phyloP scores from a whole-genome alignment of 352 stramenopile genomes.

The Globisporangium heterothallicum region DNA sequence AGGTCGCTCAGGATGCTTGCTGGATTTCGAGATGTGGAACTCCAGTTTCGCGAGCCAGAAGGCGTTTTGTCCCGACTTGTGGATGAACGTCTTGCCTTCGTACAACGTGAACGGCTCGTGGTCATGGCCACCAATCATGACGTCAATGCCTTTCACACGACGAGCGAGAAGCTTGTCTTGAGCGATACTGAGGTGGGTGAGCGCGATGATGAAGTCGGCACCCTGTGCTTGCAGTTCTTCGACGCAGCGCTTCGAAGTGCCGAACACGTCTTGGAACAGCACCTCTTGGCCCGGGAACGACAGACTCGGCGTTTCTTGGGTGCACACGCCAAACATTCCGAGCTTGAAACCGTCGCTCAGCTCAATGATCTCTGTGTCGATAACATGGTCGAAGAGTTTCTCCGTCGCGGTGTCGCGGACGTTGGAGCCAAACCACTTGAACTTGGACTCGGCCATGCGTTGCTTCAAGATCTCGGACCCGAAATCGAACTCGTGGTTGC shows the following conservation, averaged over 20 bases:
- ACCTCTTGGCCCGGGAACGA: constrained; percentile 7
- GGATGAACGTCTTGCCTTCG: constrained; percentile 77
- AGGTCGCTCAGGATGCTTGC: constrained; percentile 31
- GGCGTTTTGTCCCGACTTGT: constrained; percentile 87
- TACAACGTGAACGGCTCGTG: constrained; percentile 87
- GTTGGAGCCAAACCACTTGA: constrained; percentile 77
- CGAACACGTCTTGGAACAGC: constrained; percentile 9
- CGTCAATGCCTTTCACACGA: constrained; percentile 62
- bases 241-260: constrained; percentile 8
- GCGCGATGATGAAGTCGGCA: constrained; percentile 77
- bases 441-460: constrained; percentile 49
- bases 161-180: constrained; percentile 68
- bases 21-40: constrained; percentile 50
- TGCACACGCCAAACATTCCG: constrained; percentile 70
- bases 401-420: constrained; percentile 37
- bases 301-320: constrained; percentile 47
- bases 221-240: constrained; percentile 43
- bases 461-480: constrained; percentile 40
- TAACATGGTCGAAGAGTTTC: constrained; percentile 28
- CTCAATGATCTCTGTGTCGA: constrained; percentile 48
- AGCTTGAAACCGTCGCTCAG: constrained; percentile 50
- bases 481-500: constrained; percentile 84
- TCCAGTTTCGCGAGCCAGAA: constrained; percentile 83
- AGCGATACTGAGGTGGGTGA: constrained; percentile 80
- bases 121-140: constrained; percentile 90